Conservation (phyloP, 1,284 basidiomycete genomes). For the Ceratobasidium sp. region DNA sequence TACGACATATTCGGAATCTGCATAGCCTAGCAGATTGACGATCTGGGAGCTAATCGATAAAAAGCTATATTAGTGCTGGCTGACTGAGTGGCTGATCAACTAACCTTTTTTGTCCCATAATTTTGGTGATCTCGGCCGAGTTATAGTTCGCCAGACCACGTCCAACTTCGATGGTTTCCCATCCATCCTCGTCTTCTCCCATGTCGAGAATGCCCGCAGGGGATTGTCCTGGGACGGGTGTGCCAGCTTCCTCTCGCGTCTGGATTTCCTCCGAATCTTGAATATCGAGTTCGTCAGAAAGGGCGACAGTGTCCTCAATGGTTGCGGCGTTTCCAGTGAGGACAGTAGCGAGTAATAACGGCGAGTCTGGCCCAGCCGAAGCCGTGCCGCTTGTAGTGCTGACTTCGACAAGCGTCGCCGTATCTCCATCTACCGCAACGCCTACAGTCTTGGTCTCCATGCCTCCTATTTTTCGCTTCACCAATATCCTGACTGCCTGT, state of each 20-base stretch:
- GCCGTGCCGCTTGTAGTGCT: conserved; percentile 1
- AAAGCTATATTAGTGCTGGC: conserved; percentile 31
- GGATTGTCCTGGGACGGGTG: not conserved
- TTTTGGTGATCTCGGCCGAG: conserved; percentile 85
- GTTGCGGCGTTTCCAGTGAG: conserved; percentile 6
- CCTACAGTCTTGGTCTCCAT: not conserved
- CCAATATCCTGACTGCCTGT: conserved; percentile 88
- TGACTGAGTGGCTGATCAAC: conserved; percentile 45
- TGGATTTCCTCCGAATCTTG: not conserved
- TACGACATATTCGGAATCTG: conserved; percentile 95
- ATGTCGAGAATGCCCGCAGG: conserved; percentile 40
- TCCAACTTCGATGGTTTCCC: conserved; percentile 89
- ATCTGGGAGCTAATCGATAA: conserved; percentile 72
- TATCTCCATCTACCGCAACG: conserved; percentile 51
- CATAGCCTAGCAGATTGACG: conserved; percentile 83
- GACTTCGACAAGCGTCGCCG: conserved; percentile 54
- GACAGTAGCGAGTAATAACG: conserved; percentile 31
- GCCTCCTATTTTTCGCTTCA: conserved; percentile 50
- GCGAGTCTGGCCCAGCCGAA: conserved; percentile 32
- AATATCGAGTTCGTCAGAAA: not conserved
- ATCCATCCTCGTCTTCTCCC: conserved; percentile 56
- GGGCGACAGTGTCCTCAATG: conserved; percentile 29
- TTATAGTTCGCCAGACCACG: conserved; percentile 96
- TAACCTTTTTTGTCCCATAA: conserved; percentile 91
- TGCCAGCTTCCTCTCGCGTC: not conserved